These are phyloP conservation scores for Apocynum venetum DNA, from an alignment of 257 asterid species.

Conservation along the genomic window DNA sequence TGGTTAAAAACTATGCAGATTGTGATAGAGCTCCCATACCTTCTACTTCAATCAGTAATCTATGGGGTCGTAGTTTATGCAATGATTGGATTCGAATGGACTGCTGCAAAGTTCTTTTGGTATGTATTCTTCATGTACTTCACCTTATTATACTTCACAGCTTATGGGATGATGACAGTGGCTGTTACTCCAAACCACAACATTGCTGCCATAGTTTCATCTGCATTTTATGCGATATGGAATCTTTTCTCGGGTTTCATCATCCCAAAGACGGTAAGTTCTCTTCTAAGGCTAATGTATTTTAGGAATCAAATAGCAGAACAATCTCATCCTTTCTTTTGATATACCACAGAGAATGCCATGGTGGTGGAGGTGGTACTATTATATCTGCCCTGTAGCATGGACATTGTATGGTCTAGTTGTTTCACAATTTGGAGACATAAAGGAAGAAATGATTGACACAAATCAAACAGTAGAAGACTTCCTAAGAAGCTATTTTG, in stretches of 20 bases:
- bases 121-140: conserved; percentile 67
- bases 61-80: conserved; percentile 67
- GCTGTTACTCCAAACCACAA: conserved; percentile 74
- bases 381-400: conserved; percentile 44
- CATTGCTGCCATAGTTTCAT: conserved; percentile 65
- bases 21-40: conserved; percentile 62
- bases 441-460: conserved; percentile 34
- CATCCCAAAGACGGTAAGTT: conserved; percentile 63
- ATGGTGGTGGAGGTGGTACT: conserved; percentile 86
- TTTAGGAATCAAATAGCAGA: neutral
- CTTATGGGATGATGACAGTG: conserved; percentile 81
- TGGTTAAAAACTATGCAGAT: conserved; percentile 29
- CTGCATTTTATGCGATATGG: conserved; percentile 56
- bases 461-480: conserved; percentile 42
- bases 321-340: neutral
- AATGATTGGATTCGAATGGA: conserved; percentile 86
- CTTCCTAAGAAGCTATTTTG: conserved; percentile 49
- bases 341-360: conserved; percentile 59
- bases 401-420: conserved; percentile 72
- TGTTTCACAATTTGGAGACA: conserved; percentile 62
- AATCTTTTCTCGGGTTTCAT: conserved; percentile 82
- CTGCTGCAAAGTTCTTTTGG: conserved; percentile 62
- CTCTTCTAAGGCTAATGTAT: no score
- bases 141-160: conserved; percentile 74
- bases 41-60: conserved; percentile 48